Conservation (phyloP, 192 early-diverging fungal genomes). For the Phycomyces nitens region DNA sequence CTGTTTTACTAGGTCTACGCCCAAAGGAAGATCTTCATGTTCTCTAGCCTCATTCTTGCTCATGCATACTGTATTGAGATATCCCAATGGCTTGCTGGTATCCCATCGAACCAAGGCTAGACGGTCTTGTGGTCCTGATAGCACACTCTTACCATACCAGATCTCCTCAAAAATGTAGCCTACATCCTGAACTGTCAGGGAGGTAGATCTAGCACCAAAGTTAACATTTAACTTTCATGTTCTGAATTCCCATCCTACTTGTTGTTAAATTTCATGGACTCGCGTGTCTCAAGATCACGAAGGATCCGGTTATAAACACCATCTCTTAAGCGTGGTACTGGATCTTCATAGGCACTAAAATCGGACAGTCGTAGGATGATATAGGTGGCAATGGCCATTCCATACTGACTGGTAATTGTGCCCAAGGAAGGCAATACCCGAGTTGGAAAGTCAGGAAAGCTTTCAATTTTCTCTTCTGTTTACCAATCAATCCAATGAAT, state of each 20-base stretch:
- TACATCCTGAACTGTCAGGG: slow-evolving; percentile 60
- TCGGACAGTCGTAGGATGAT: slow-evolving; percentile 63
- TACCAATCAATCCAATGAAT: background rate
- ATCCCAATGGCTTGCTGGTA: slow-evolving; percentile 50
- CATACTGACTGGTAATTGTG: slow-evolving; percentile 90
- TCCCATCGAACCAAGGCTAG: slow-evolving; percentile 74
- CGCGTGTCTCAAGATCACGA: slow-evolving; percentile 62
- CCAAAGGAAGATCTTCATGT: slow-evolving; percentile 39
- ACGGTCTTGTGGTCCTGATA: slow-evolving; percentile 72
- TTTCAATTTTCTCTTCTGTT: background rate
- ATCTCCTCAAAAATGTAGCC: slow-evolving; percentile 90
- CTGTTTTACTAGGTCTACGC: background rate
- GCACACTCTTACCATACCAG: slow-evolving; percentile 72
- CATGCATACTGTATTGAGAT: slow-evolving; percentile 80
- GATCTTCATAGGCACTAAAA: slow-evolving; percentile 51
- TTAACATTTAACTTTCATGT: background rate
- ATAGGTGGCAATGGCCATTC: slow-evolving; percentile 85
- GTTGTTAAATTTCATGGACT: slow-evolving; percentile 23
- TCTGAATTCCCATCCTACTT: slow-evolving; percentile 19
- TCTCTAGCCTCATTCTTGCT: slow-evolving; percentile 74
- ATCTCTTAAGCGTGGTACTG: slow-evolving; percentile 65
- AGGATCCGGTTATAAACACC: slow-evolving; percentile 68
- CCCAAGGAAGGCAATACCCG: slow-evolving; percentile 67
- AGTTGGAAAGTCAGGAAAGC: slow-evolving; percentile 78
- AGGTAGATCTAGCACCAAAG: slow-evolving; percentile 20